Evolutionary conservation across 805 yeast genomes (phyloP).

Genomic region (Saccharomycopsis sp.): DNA sequence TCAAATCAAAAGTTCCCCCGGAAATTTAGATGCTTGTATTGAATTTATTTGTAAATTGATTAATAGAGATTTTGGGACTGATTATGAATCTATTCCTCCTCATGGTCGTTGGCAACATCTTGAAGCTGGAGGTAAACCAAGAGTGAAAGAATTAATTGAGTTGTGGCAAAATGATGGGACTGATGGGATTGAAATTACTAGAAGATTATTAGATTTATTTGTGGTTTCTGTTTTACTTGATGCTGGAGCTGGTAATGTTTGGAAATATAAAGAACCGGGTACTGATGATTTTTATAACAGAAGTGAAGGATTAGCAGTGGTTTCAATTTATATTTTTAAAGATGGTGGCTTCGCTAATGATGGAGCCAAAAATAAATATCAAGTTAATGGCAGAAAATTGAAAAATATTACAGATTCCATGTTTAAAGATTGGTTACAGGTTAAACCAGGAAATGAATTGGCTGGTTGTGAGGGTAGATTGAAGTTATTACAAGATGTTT

Average conservation of each 20-base stretch:
- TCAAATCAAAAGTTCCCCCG: conserved; percentile 25
- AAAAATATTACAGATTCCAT: conserved; percentile 26
- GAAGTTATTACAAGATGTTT: conserved; percentile 35
- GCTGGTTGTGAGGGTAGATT: conserved; percentile 47
- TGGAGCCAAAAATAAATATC: conserved; percentile 26
- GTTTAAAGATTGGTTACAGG: conserved; percentile 37
- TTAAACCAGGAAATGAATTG: conserved; percentile 35
- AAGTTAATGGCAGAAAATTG: conserved; percentile 36
- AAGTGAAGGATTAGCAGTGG: conserved; percentile 58
- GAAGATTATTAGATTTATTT: conserved; percentile 45
- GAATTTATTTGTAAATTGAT: conserved; percentile 37
- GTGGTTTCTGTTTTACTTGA: conserved; percentile 52
- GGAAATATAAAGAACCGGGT: conserved; percentile 37
- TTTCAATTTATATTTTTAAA: conserved; percentile 43
- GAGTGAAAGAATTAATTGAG: conserved; percentile 34
- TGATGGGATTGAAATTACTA: conserved; percentile 36
- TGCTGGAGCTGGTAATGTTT: conserved; percentile 57
- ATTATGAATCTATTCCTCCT: conserved; percentile 41
- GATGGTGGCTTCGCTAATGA: conserved; percentile 35
- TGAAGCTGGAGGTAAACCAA: conserved; percentile 34
- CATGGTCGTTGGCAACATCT: conserved; percentile 64
- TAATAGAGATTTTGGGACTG: conserved; percentile 33
- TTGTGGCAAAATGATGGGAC: conserved; percentile 27
- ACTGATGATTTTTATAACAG: conserved; percentile 28
- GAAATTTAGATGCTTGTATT: conserved; percentile 32